Base-by-base conservation (phyloP, 805 yeast species). In the Candida chilensis region DNA sequence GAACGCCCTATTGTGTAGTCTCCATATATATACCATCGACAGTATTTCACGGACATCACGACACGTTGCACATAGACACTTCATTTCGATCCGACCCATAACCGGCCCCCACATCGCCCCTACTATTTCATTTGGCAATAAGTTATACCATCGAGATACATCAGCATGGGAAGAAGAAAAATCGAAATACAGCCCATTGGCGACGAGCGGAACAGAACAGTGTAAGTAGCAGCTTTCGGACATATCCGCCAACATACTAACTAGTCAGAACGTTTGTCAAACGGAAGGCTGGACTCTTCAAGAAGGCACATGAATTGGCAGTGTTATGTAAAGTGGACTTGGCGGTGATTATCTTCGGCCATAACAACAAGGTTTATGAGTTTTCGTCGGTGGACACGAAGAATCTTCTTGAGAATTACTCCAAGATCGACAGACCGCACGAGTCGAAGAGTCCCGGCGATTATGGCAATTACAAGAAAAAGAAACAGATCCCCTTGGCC, bases 311-410 rank as follows among this genome's bases (percentile, higher is more conserved):
- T 48, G 92, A 82, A 52, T 64, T 92, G 32, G 77, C 96, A 1
- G 90, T 90, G 8, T 65, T 90, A 24, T 90, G 97, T 54, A 88
- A 86, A 38, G 95, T 87, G 5, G 97, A 90, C 47, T 67, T 92
- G 18, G 94, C 97, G 2, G 90, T 90, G 18, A 76, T 90, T 11
- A 86, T 90, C 16, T 64, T 87, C 21, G 94, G 95, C 13, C 74
- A 75, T 44, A 87, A 78, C 52, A 78, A 85, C 45, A 82, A 81
- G 45, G 71, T 87, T 16, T 87, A 83, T 49, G 95, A 90, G 57
- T 90, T 78, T 48, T 71, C 87, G 6, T 77, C 94, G 4, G 77
- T 78, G 12, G 75, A 78, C 36, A 67, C 86, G 12, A 45, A 49
- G 18, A 14, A 26, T 16, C n/a, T 26, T 10, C 20, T 26, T 8